Evolutionary conservation across 176 grass and related monocot species (phyloP).

Genomic region (Carex scoparia): DNA sequence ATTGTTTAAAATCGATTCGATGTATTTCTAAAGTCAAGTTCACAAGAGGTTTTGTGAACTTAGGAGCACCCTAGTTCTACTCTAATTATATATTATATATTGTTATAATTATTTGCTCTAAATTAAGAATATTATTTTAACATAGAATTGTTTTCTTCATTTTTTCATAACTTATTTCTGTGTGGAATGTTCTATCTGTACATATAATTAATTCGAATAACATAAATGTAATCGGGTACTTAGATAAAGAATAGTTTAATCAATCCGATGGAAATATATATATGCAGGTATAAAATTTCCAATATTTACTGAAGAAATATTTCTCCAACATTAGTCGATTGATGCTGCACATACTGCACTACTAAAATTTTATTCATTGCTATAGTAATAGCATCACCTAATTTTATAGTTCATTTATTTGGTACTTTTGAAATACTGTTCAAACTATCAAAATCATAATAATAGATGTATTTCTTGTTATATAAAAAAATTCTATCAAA

Average conservation of each 20-base stretch:
- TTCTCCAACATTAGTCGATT: neutral
- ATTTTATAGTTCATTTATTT: neutral
- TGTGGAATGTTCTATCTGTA: neutral
- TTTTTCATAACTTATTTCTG: neutral
- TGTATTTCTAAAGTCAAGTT: too few relatives aligned
- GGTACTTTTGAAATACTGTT: too few relatives aligned
- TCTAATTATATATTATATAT: neutral
- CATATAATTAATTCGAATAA: neutral
- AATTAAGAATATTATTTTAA: neutral
- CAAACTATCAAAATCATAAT: too few relatives aligned
- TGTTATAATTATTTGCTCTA: neutral
- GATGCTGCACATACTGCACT: neutral
- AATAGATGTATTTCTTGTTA: too few relatives aligned
- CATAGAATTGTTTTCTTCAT: neutral
- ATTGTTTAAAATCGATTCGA: too few relatives aligned
- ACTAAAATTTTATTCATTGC: neutral
- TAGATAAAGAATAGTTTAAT: neutral
- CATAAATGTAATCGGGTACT: neutral
- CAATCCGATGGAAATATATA: neutral
- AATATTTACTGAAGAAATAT: neutral
- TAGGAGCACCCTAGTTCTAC: too few relatives aligned
- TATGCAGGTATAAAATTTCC: neutral
- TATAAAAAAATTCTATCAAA: too few relatives aligned
- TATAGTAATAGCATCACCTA: neutral
- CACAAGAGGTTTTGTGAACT: too few relatives aligned